Conservation (phyloP, 2,329 filamentous ascomycete genomes). For the Colletotrichum higginsianum region DNA sequence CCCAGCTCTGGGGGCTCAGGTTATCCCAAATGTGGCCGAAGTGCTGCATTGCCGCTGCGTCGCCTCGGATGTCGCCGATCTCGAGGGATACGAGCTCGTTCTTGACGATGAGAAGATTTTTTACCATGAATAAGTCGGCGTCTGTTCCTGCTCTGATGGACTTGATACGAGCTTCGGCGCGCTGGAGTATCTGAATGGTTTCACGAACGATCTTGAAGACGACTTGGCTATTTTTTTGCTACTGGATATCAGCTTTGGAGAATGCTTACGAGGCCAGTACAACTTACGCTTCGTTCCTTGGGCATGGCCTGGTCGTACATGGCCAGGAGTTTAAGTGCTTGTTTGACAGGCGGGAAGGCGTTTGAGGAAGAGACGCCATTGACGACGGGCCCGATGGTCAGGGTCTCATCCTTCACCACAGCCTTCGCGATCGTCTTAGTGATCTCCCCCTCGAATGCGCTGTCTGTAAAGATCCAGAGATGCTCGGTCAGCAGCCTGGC, state of each 20-base stretch:
- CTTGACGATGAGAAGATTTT: conserved; percentile 94
- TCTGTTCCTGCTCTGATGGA: conserved; percentile 75
- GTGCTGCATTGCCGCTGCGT: conserved; percentile 69
- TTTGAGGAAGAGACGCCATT: conserved; percentile 68
- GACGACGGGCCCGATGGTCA: conserved; percentile 66
- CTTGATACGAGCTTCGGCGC: conserved; percentile 80
- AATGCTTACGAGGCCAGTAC: fast-evolving
- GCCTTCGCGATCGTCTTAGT: conserved; percentile 68
- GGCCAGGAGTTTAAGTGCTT: conserved; percentile 70
- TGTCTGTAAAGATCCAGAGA: conserved; percentile 71
- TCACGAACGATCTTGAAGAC: conserved; percentile 86
- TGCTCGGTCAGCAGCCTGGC: conserved; percentile 70
- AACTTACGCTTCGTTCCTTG: conserved; percentile 72
- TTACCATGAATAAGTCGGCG: conserved; percentile 91
- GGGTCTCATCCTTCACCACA: conserved; percentile 60
- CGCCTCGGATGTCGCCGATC: conserved; percentile 79
- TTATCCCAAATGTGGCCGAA: conserved; percentile 77
- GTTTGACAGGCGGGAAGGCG: conserved; percentile 71
- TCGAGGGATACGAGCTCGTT: conserved; percentile 97
- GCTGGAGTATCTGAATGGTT: conserved; percentile 86
- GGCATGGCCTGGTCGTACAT: conserved; percentile 77
- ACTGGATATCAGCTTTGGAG: neutral
- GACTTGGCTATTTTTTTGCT: conserved; percentile 69
- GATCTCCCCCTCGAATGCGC: conserved; percentile 69
- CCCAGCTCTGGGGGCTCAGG: conserved; percentile 69